phyloP scores from a whole-genome alignment of 2,329 filamentous ascomycete genomes.

The Cordyceps militaris region DNA sequence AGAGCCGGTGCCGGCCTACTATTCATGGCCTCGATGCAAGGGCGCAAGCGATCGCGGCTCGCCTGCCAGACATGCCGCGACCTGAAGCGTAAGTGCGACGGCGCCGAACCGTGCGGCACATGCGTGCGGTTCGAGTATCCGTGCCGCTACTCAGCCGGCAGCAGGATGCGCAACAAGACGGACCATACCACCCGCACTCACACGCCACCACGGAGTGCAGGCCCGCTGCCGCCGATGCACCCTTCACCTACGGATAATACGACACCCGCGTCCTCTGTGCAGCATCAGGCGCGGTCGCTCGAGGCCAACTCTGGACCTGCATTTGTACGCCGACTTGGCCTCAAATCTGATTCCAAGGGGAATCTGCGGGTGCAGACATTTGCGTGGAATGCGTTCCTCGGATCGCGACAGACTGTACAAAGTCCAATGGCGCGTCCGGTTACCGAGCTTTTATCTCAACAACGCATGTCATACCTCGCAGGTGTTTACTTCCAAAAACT shows the following conservation, averaged over 20 bases:
- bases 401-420: conserved; percentile 19
- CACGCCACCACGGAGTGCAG: not conserved
- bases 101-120: conserved; percentile 43
- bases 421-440: conserved; percentile 28
- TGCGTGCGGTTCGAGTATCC: conserved; percentile 48
- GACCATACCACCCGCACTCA: conserved; percentile 2
- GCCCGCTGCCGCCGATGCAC: not conserved
- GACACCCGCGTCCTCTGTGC: conserved; percentile 21
- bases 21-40: conserved; percentile 11
- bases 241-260: conserved; percentile 13
- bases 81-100: conserved; percentile 51
- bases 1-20: not conserved
- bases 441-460: conserved; percentile 38
- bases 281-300: conserved; percentile 28
- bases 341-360: conserved; percentile 45
- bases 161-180: conserved; percentile 13
- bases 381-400: conserved; percentile 43
- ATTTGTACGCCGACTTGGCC: conserved; percentile 45
- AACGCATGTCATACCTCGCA: conserved; percentile 39
- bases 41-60: conserved; percentile 33
- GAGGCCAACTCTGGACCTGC: conserved; percentile 52
- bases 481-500: conserved; percentile 46
- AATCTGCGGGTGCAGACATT: conserved; percentile 48
- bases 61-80: conserved; percentile 47
- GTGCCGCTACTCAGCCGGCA: conserved; percentile 36